Evolutionary conservation across 2,329 filamentous ascomycete species (phyloP).

Genomic region (Fusarium incarnatum): DNA sequence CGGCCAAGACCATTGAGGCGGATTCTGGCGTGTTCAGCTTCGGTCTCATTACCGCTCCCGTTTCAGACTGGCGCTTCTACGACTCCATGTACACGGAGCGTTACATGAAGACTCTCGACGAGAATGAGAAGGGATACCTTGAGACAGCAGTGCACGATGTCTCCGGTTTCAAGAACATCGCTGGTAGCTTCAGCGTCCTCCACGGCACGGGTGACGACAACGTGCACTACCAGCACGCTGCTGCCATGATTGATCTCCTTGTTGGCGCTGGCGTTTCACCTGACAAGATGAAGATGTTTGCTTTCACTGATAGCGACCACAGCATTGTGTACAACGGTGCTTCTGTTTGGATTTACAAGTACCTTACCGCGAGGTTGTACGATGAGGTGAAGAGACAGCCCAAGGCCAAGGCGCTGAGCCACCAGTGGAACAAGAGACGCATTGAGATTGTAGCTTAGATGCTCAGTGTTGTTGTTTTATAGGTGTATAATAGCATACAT

Average conservation of each 20-base stretch:
- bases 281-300: conserved; percentile 71
- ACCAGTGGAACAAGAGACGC: conserved; percentile 52
- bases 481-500: not conserved
- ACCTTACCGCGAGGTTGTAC: conserved; percentile 69
- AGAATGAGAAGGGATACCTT: conserved; percentile 70
- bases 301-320: conserved; percentile 75
- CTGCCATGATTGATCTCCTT: conserved; percentile 70
- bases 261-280: conserved; percentile 69
- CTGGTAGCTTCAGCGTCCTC: conserved; percentile 70
- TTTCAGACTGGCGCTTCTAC: conserved; percentile 77
- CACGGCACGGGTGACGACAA: conserved; percentile 79
- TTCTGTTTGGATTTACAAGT: conserved; percentile 68
- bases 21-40: conserved; percentile 71
- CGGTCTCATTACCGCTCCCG: conserved; percentile 72
- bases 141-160: conserved; percentile 68
- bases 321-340: conserved; percentile 69
- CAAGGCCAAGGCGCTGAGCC: conserved; percentile 45
- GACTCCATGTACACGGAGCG: conserved; percentile 78
- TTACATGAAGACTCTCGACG: conserved; percentile 73
- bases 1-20: conserved; percentile 73
- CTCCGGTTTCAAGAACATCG: conserved; percentile 71
- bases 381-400: conserved; percentile 69
- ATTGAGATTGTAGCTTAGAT: not conserved
- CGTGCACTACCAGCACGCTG: conserved; percentile 76
- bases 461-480: fast-evolving